Evolutionary conservation across 805 yeast species (phyloP).

Genomic region (Candida nemodendra): DNA sequence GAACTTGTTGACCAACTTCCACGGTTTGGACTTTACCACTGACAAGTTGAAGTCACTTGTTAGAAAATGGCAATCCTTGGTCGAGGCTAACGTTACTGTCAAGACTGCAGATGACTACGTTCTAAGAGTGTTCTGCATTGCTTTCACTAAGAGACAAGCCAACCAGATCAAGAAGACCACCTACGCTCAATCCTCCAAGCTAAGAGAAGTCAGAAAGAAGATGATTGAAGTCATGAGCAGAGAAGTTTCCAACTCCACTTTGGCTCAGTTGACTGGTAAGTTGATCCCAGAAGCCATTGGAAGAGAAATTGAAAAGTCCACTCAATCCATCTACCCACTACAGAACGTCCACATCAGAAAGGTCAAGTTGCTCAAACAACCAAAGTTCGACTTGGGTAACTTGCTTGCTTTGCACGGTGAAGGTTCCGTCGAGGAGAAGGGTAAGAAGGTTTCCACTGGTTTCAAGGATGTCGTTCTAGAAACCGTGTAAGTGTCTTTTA

Average conservation of each 20-base stretch:
- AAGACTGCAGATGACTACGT: constrained; percentile 98
- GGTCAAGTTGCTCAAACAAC: constrained; percentile 97
- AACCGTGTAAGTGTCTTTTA: constrained; percentile 64
- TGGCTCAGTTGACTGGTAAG: constrained; percentile 95
- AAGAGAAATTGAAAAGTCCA: constrained; percentile 96
- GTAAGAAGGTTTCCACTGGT: constrained; percentile 92
- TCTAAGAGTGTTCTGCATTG: constrained; percentile 94
- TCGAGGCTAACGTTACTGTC: constrained; percentile 97
- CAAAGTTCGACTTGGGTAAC: constrained; percentile 97
- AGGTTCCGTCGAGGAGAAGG: constrained; percentile 89
- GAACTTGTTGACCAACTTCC: constrained; percentile 98
- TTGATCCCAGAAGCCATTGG: constrained; percentile 98
- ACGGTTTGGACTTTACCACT: constrained; percentile 97
- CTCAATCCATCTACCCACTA: constrained; percentile 93
- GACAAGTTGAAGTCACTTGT: constrained; percentile 97
- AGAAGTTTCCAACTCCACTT: constrained; percentile 92
- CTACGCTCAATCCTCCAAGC: constrained; percentile 96
- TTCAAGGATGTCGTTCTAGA: constrained; percentile 99
- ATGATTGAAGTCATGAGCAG: constrained; percentile 94
- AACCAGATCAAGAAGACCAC: constrained; percentile 97
- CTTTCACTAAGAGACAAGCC: constrained; percentile 96
- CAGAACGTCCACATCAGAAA: constrained; percentile 99
- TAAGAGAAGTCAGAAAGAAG: constrained; percentile 96
- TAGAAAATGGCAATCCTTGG: constrained; percentile 98
- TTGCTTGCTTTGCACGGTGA: constrained; percentile 98